A percentile compares a stretch with the other conserved stretches of the same genome.
phyloP scores from a whole-genome alignment of 1,139 yeast genomes.

The Hansenula sp. region DNA sequence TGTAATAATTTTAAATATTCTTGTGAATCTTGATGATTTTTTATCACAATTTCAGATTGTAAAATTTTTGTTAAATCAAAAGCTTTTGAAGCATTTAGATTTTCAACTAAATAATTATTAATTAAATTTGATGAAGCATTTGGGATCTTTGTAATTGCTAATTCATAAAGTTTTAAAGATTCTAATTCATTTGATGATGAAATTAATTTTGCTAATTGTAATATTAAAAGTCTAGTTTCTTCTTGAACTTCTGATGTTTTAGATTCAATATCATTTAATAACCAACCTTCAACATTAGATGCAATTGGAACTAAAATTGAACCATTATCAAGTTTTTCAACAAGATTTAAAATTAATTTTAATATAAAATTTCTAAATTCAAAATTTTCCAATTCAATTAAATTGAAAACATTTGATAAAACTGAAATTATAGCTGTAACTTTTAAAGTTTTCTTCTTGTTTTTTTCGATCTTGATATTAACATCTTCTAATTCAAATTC shows the following conservation, averaged over 20 bases:
- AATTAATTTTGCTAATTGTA: conserved; percentile 10
- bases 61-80: conserved; percentile 15
- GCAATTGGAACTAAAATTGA: conserved; percentile 13
- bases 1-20: conserved; percentile 5
- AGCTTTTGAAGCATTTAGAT: conserved; percentile 11
- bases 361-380: conserved; percentile 8
- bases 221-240: conserved; percentile 8
- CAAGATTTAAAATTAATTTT: conserved; percentile 12
- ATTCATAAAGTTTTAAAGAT: conserved; percentile 7
- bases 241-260: conserved; percentile 3
- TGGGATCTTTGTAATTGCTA: conserved; percentile 5
- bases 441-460: conserved; percentile 17
- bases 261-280: background rate
- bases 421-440: conserved; percentile 11
- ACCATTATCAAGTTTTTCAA: conserved; percentile 12
- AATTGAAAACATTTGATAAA: conserved; percentile 15
- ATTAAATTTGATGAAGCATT: conserved; percentile 9
- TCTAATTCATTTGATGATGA: conserved; percentile 6
- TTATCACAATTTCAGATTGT: conserved; percentile 6
- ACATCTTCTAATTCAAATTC: background rate
- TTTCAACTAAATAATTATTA: conserved; percentile 10
- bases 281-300: background rate
- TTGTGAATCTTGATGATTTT: conserved; percentile 6
- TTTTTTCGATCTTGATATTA: conserved; percentile 7
- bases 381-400: conserved; percentile 3